Base-by-base conservation (phyloP, 768 basidiomycete species). In the Coprinopsis sp. region DNA sequence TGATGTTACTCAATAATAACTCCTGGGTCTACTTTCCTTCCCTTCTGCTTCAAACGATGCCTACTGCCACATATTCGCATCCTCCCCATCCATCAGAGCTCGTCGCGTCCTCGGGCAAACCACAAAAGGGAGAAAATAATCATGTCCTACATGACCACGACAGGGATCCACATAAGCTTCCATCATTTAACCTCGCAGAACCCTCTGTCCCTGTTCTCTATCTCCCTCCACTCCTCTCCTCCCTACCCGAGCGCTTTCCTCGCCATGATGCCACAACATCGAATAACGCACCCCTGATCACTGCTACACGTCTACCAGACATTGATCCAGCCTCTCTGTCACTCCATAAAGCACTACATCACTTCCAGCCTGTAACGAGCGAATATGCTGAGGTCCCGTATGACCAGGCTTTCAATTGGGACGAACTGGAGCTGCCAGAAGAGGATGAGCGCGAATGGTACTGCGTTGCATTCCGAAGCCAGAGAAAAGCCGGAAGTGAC, bases 391-490 rank as follows among this genome's bases (percentile, higher is more conserved):
- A 50, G 8, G 64, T 63, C 3, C 70, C 80, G 4, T 98, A 95
- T 55, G 67, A 67, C 2, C 71, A 81, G 22, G 87, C 90, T 2
- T 98, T 98, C 72, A 96, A 96, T 63, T 98, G 93, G 93, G 57
- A 64, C 14, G 76, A 86, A 36, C 69, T 95, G 2, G 58, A 62
- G 3, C 71, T 95, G 12, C 84, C 85, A 2, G 67, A 68, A 42
- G 76, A 84, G 2, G 81, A 87, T 37, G 87, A 88, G 54, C 70
- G 89, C 30, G 88, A 91, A 47, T 96, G 88, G 91, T 97, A 95
- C 60, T 83, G 83, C 51, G 95, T 98, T 10, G 90, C 81, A 13
- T 98, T 98, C 65, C 76, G 91, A 11, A 89, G 86, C 52, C 79
- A 77, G 54, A 76, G 94, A 22, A 83, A 80, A 57, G 65, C 69